A percentile compares a stretch with the other conserved stretches of the same genome.
These are phyloP conservation scores for Xylariomycetidae sp. DNA, from an alignment of 2,329 filamentous ascomycete species.

Conservation along the genomic window DNA sequence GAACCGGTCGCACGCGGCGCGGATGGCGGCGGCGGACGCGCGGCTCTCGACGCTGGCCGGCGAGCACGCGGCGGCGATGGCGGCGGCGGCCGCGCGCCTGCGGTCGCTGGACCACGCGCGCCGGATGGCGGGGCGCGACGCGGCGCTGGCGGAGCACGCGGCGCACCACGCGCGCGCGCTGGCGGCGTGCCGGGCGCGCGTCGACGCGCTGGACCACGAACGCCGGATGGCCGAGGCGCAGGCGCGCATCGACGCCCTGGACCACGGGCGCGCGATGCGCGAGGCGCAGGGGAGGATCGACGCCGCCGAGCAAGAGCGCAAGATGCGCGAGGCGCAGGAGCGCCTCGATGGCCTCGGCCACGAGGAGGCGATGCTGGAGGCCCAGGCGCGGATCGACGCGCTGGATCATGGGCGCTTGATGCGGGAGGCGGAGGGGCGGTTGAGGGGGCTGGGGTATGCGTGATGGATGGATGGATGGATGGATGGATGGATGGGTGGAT, in stretches of 20 bases:
- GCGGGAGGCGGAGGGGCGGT: neutral
- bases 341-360: neutral
- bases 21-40: slow-evolving; percentile 12
- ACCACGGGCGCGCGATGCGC: neutral
- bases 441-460: slow-evolving; percentile 1
- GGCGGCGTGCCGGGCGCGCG: neutral
- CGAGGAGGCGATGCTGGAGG: slow-evolving; percentile 1
- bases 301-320: slow-evolving; percentile 1
- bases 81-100: slow-evolving; percentile 5
- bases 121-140: slow-evolving; percentile 11
- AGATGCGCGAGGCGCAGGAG: slow-evolving; percentile 1
- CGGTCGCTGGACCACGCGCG: slow-evolving; percentile 1
- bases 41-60: slow-evolving; percentile 11
- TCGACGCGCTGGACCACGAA: neutral
- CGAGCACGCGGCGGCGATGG: slow-evolving; percentile 11
- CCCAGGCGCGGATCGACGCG: neutral
- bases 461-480: slow-evolving; percentile 1
- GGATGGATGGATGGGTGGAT: no score
- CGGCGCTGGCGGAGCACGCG: neutral
- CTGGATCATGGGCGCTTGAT: neutral
- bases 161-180: neutral
- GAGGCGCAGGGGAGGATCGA: neutral
- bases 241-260: neutral
- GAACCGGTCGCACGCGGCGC: slow-evolving; percentile 11
- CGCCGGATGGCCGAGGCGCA: neutral